A percentile compares a stretch with the other conserved stretches of the same genome.
Conservation (phyloP, 1,284 basidiomycete genomes). For the Bjerkandera adusta region DNA sequence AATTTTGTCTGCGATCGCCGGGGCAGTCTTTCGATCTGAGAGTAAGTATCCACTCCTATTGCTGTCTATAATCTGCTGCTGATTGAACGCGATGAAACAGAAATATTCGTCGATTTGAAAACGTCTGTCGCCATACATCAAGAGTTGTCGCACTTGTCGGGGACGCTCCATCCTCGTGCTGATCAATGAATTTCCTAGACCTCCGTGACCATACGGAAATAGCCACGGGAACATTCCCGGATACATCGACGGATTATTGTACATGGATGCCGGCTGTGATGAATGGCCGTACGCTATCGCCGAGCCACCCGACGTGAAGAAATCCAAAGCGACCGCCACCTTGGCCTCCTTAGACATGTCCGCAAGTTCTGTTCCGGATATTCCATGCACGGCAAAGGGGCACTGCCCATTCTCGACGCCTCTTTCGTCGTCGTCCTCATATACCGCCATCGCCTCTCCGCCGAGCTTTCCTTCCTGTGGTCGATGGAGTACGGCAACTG, state of each 20-base stretch:
- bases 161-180: neutral
- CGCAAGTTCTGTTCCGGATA: constrained; percentile 23
- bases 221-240: constrained; percentile 30
- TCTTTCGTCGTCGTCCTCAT: neutral
- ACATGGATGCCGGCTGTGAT: constrained; percentile 18
- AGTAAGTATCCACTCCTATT: constrained; percentile 28
- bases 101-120: constrained; percentile 36
- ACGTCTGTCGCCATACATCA: constrained; percentile 36
- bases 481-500: constrained; percentile 20
- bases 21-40: constrained; percentile 24
- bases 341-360: neutral
- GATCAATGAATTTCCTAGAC: constrained; percentile 13
- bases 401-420: constrained; percentile 30
- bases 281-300: constrained; percentile 20
- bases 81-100: constrained; percentile 36
- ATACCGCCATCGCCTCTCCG: constrained; percentile 5
- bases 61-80: constrained; percentile 33
- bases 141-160: constrained; percentile 23
- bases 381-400: constrained; percentile 34
- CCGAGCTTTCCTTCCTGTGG: constrained; percentile 16
- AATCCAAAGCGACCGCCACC: constrained; percentile 16
- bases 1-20: constrained; percentile 25
- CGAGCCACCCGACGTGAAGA: constrained; percentile 17
- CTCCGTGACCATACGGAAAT: constrained; percentile 25
- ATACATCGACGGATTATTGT: constrained; percentile 24